Evolutionary conservation across 164 flowering plant genomes (phyloP), one percentile per base, ranked within the genome.

Genomic region (Saururus chinensis): DNA sequence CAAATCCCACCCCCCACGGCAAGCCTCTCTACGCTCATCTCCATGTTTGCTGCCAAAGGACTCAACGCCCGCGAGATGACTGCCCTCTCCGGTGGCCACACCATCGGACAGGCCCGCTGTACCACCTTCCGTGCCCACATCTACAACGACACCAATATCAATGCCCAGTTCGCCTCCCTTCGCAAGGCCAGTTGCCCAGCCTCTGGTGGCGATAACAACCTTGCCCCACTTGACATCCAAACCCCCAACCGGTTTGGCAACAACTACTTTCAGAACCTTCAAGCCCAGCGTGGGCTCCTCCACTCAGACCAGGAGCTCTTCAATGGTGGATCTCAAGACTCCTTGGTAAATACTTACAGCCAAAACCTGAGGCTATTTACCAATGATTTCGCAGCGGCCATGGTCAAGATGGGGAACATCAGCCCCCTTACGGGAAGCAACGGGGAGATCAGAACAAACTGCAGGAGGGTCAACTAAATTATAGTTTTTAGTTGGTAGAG

Each of bases 41-140:
- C 83, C 19, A 69, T 70, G 21, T 87, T 79, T 75, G 66, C 53
- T 26, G 57, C 71, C 51, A 64, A 73, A 6, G 91, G 95, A n/a
- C 91, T 87, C 42, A 79, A 79, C 56, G 62, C 82, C 52, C 71
- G 59, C 53, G 95, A 87, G 67, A 25, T 84, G 78, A 89, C 85
- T 56, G 85, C 84, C 30, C 59, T 87, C 40, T 72, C 87, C 21
- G 89, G 89, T 77, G 14, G 21, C 66, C 37, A 64, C 60, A 37
- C 40, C 53, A 83, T 87, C 12, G 95, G 95, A 45, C 81, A 79
- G 64, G 80, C 95, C 53, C 75, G 88, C 67, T 85, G 95, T 76
- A 69, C 77, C n/a, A 25, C 24, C 22, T 84, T 87, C 75, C 69
- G 90, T 40, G 65, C 76, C 4, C 76, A 75, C 17, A 75, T 87